A percentile compares a stretch with the other conserved stretches of the same genome.
These are phyloP conservation scores for Fremontodendron californicum DNA, from an alignment of 345 rosid species.

Conservation along the genomic window DNA sequence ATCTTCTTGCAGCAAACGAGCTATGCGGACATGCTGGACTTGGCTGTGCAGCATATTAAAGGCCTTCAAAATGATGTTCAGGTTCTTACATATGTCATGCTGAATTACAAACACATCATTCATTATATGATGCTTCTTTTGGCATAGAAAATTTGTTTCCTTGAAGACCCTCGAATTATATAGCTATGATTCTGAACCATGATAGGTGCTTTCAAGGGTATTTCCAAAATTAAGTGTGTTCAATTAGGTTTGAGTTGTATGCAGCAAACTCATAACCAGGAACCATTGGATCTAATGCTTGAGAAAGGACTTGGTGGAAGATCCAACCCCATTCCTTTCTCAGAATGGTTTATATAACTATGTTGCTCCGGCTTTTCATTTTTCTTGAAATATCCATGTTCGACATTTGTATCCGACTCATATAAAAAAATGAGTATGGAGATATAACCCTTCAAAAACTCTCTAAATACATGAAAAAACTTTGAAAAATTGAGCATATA, in stretches of 20 bases:
- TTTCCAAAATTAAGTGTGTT: background rate
- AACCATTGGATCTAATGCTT: background rate
- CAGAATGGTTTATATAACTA: no score
- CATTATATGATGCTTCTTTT: background rate
- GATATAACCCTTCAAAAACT: no score
- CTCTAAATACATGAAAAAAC: no score
- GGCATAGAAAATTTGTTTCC: background rate
- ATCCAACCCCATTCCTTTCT: no score
- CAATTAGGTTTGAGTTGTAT: background rate
- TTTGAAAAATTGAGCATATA: no score
- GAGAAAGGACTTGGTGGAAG: no score
- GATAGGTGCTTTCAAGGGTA: background rate
- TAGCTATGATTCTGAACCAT: background rate
- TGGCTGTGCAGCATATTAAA: constrained; percentile 93
- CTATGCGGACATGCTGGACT: constrained; percentile 93
- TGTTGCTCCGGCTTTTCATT: no score
- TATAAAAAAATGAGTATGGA: no score
- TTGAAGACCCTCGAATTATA: no score
- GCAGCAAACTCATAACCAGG: background rate
- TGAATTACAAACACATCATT: background rate
- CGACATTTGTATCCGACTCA: no score
- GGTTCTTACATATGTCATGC: background rate
- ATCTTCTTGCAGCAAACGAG: constrained; percentile 77
- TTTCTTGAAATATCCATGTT: no score
- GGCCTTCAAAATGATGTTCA: constrained; percentile 41